These are phyloP conservation scores for Periconia sp. DNA, from an alignment of 2,329 filamentous ascomycete genomes.

Conservation along the genomic window DNA sequence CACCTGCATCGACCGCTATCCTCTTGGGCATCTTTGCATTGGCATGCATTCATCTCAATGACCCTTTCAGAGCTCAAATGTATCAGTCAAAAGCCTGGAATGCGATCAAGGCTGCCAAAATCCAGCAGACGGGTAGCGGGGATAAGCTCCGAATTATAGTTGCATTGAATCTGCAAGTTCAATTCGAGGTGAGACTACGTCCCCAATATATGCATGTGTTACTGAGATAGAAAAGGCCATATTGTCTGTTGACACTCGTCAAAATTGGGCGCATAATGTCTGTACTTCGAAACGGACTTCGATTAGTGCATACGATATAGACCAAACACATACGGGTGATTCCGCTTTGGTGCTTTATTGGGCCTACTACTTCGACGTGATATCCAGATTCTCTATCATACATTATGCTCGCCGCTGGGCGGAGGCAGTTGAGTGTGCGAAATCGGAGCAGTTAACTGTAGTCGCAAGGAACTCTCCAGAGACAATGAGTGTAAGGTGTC, in stretches of 20 bases:
- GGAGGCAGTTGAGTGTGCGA: background rate
- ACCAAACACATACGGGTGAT: background rate
- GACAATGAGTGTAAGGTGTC: background rate
- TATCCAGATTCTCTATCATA: background rate
- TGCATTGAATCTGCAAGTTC: slow-evolving; percentile 11
- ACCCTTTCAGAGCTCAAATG: slow-evolving; percentile 1
- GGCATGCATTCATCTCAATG: slow-evolving; percentile 9
- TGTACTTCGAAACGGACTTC: background rate
- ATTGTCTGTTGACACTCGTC: background rate
- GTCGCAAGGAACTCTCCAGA: background rate
- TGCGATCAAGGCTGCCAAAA: slow-evolving; percentile 3
- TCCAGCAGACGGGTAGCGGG: background rate
- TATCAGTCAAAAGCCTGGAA: slow-evolving; percentile 10
- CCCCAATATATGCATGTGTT: background rate
- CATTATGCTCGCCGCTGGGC: background rate
- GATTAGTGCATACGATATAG: background rate
- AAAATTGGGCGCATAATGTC: background rate
- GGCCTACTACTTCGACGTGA: slow-evolving; percentile 1
- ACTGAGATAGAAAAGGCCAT: background rate
- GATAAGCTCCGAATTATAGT: slow-evolving; percentile 13
- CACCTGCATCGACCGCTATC: slow-evolving; percentile 9
- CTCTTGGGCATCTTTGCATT: slow-evolving; percentile 14
- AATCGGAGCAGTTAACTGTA: background rate
- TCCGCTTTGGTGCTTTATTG: background rate
- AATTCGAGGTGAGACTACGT: slow-evolving; percentile 13